phyloP scores from a whole-genome alignment of 371 early-diverging fungal genomes.

The Mortierella sp. region DNA sequence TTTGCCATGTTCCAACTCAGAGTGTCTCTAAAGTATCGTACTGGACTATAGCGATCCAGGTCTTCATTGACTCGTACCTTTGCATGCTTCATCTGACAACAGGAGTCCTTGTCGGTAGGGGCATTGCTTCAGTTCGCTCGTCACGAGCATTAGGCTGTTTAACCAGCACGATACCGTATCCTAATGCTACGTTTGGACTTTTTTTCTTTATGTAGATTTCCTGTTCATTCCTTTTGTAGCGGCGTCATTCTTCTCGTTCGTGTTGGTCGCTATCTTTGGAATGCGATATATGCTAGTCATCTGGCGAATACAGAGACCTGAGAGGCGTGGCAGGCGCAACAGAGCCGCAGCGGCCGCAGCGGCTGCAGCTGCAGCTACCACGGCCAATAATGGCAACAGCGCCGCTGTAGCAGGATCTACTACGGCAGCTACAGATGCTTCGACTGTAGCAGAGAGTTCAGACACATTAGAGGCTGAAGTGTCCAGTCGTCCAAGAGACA shows the following conservation, averaged over 20 bases:
- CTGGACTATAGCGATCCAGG: constrained; percentile 77
- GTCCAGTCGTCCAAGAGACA: constrained; percentile 14
- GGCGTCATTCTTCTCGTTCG: constrained; percentile 76
- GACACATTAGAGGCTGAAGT: background rate
- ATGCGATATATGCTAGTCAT: constrained; percentile 81
- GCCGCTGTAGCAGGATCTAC: constrained; percentile 19
- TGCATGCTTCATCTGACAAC: constrained; percentile 75
- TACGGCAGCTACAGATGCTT: background rate
- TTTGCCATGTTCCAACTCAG: constrained; percentile 18
- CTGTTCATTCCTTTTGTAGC: constrained; percentile 75
- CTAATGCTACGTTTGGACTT: background rate
- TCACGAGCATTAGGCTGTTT: no score
- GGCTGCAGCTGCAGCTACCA: constrained; percentile 19
- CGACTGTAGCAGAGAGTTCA: background rate
- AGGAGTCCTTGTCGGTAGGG: constrained; percentile 63
- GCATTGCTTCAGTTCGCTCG: no score
- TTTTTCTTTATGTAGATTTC: constrained; percentile 48
- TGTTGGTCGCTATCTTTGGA: constrained; percentile 76
- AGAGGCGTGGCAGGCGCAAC: constrained; percentile 48
- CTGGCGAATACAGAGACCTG: constrained; percentile 77
- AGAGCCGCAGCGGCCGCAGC: constrained; percentile 27
- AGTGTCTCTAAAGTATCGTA: constrained; percentile 82
- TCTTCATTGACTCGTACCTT: constrained; percentile 76
- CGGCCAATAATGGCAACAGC: no score
- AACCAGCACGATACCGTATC: no score